Percentiles rank a stretch among this genome's conserved stretches.
Conservation (phyloP, 257 asterid species). For the Gardenia jasminoides region DNA sequence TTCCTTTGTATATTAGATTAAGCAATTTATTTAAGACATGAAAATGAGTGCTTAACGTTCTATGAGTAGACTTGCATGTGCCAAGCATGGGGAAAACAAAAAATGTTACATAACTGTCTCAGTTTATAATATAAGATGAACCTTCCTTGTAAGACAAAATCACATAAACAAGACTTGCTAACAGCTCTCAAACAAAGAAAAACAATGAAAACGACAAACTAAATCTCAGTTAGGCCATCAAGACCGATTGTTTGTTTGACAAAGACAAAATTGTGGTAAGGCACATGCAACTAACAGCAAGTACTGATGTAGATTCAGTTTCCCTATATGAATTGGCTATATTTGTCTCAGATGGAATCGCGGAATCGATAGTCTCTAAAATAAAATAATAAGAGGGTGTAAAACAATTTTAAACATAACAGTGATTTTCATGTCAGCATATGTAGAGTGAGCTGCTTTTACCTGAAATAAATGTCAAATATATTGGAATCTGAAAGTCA, state of each 20-base stretch:
- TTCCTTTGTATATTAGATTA: neutral
- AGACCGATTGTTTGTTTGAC: constrained; percentile 2
- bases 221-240: constrained; percentile 6
- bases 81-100: constrained; percentile 41
- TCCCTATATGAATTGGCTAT: neutral
- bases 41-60: constrained; percentile 1
- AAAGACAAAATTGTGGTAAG: neutral
- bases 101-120: constrained; percentile 15
- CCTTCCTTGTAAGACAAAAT: constrained; percentile 10
- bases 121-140: constrained; percentile 32
- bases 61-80: constrained; percentile 39
- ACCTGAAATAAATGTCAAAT: too few species aligned
- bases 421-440: too few species aligned
- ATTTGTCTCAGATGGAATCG: neutral
- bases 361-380: too few species aligned
- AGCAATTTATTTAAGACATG: neutral
- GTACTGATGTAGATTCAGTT: neutral
- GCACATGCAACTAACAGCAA: neutral
- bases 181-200: neutral
- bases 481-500: too few species aligned
- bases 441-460: too few species aligned
- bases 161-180: neutral
- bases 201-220: neutral
- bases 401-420: too few species aligned
- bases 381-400: too few species aligned